Evolutionary conservation across 495 filamentous ascomycete genomes (phyloP).

Genomic region (Rhypophila decipiens): DNA sequence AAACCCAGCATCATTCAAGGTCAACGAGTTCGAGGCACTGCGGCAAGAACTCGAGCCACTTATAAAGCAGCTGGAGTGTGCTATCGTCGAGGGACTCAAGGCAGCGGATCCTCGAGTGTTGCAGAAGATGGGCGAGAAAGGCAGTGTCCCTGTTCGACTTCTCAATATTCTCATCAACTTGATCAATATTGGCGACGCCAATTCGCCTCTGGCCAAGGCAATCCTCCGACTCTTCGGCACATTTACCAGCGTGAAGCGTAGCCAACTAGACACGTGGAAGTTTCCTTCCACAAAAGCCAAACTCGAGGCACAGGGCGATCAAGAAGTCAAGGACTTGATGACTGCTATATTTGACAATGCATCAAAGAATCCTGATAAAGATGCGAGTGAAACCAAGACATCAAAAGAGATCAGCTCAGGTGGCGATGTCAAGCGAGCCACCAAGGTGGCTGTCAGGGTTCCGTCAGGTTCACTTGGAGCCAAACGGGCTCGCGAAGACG

Average conservation of each 20-base stretch:
- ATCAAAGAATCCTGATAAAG: slow-evolving; percentile 18
- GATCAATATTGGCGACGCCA: slow-evolving; percentile 58
- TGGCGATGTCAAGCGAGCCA: slow-evolving; percentile 5
- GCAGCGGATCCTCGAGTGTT: slow-evolving; percentile 24
- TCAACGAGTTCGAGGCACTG: slow-evolving; percentile 14
- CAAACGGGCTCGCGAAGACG: slow-evolving; percentile 34
- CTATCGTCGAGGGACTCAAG: slow-evolving; percentile 12
- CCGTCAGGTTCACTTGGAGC: slow-evolving; percentile 1
- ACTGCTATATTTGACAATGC: slow-evolving; percentile 33
- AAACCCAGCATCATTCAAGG: slow-evolving; percentile 1
- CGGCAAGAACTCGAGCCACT: slow-evolving; percentile 6
- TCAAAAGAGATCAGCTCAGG: slow-evolving; percentile 3
- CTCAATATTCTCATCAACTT: slow-evolving; percentile 60
- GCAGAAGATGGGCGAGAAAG: slow-evolving; percentile 43
- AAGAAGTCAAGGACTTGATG: slow-evolving; percentile 46
- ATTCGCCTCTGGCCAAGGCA: slow-evolving; percentile 54
- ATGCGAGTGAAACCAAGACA: slow-evolving; percentile 4
- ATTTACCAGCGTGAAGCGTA: slow-evolving; percentile 55
- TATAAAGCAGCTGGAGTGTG: slow-evolving; percentile 13
- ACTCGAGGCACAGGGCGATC: slow-evolving; percentile 61
- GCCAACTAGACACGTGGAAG: slow-evolving; percentile 59
- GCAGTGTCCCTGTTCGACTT: slow-evolving; percentile 43
- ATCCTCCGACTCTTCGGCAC: slow-evolving; percentile 60
- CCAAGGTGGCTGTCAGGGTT: slow-evolving; percentile 2
- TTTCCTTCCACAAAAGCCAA: slow-evolving; percentile 56